Conservation (phyloP, 345 rosid species). For the Carallia brachiata region DNA sequence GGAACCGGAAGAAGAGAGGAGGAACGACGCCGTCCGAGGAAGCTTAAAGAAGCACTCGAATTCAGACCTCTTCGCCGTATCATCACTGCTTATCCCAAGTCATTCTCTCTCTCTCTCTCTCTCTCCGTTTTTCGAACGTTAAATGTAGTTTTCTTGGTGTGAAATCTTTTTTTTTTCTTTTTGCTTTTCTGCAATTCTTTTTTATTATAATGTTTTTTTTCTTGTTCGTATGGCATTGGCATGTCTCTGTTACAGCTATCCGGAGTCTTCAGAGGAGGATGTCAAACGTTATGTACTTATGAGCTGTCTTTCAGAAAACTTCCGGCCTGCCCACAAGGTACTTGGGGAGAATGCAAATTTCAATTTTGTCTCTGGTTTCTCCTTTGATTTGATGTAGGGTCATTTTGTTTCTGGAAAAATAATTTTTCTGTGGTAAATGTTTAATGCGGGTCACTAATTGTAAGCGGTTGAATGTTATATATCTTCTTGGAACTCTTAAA, state of each 20-base stretch:
- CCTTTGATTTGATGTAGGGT: no score
- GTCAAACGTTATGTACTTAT: slow-evolving; percentile 65
- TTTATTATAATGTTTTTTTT: no score
- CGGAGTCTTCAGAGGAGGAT: slow-evolving; percentile 87
- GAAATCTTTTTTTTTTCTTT: neutral
- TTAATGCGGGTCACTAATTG: no score
- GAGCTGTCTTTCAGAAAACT: slow-evolving; percentile 79
- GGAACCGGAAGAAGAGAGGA: slow-evolving; percentile 50
- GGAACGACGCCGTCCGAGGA: slow-evolving; percentile 62
- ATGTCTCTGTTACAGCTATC: slow-evolving; percentile 47
- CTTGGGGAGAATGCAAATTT: no score
- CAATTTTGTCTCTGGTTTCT: no score
- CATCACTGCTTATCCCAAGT: slow-evolving; percentile 94
- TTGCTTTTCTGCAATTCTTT: no score
- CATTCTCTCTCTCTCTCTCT: neutral
- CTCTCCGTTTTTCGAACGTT: neutral
- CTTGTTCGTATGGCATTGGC: no score
- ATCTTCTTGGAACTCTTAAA: no score
- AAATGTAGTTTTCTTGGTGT: no score
- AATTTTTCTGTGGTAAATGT: no score
- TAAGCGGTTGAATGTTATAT: no score
- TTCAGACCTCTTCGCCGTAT: slow-evolving; percentile 93
- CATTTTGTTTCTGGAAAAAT: no score
- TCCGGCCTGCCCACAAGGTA: slow-evolving; percentile 72
- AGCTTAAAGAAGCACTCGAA: slow-evolving; percentile 89